Evolutionary conservation across 805 yeast genomes (phyloP), one percentile per base, ranked within the genome.

Genomic region (Kodamaea fukazawae): DNA sequence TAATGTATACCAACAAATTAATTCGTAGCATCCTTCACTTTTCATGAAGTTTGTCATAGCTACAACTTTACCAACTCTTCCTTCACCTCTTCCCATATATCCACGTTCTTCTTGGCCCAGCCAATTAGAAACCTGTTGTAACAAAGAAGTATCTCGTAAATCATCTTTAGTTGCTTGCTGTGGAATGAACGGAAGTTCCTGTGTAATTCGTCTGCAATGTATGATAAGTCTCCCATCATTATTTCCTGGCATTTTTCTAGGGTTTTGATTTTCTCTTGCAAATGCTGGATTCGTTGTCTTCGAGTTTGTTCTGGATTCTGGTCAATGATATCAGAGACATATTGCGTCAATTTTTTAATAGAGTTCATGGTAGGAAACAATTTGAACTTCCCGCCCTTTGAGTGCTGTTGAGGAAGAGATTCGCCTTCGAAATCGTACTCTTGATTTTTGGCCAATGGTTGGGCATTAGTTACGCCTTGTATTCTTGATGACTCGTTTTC

Each of bases 71-170:
- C 37, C 11, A 70, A 49, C 36, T 67, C 75, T 13, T 65, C 71
- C 41, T 54, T 71, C n/a, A 81, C 76, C 43, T 78, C 85, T 43
- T 76, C 78, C 86, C 87, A 82, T 27, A 75, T 69, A 48, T 81
- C 85, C 31, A 79, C 59, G 53, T 82, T 81, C 61, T 79, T 78
- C 50, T 69, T 71, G 4, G 86, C 84, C 88, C 88, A 82, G 40
- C 74, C 76, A 22, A 78, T 60, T 26, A 82, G 71, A 40, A 78
- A 75, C 26, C 74, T 60, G 38, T 80, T 71, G 52, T 79, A 82
- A 12, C 78, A 73, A 31, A 61, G 41, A 41, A 81, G 64, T 47
- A 81, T 78, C 35, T 65, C 65, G 44, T 70, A 70, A 36, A 81
- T 68, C 32, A 77, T 75, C 29, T 69, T 70, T 40, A 76, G 69